These are phyloP conservation scores for Cryptococcus sp. DNA, from an alignment of 1,284 basidiomycete genomes.

Conservation along the genomic window DNA sequence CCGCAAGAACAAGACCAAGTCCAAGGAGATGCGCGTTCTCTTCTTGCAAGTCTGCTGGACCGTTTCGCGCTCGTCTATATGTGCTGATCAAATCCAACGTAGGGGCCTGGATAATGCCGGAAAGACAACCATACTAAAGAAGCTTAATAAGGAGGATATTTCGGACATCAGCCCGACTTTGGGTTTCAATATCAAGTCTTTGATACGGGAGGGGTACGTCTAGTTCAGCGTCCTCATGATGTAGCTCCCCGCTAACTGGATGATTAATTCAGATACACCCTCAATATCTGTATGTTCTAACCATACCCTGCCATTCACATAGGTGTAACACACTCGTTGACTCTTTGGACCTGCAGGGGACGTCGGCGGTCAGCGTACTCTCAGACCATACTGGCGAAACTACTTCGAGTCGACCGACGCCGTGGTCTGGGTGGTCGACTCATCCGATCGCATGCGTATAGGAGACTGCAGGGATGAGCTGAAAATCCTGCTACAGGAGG, in stretches of 20 bases:
- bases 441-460: slow-evolving; percentile 83
- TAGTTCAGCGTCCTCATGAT: slow-evolving; percentile 4
- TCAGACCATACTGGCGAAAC: slow-evolving; percentile 97
- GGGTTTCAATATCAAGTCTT: slow-evolving; percentile 98
- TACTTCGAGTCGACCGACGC: slow-evolving; percentile 99
- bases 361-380: slow-evolving; percentile 91
- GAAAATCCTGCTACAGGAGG: slow-evolving; percentile 78
- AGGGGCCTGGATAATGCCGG: slow-evolving; percentile 99
- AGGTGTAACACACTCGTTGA: background rate
- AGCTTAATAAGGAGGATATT: slow-evolving; percentile 86
- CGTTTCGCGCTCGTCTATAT: background rate
- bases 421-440: slow-evolving; percentile 98
- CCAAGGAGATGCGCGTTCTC: slow-evolving; percentile 91
- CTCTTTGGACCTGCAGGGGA: slow-evolving; percentile 65
- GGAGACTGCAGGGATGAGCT: slow-evolving; percentile 85
- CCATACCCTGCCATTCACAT: background rate
- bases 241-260: background rate
- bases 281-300: slow-evolving; percentile 77
- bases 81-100: slow-evolving; percentile 3
- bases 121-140: slow-evolving; percentile 96
- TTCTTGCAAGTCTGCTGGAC: slow-evolving; percentile 67
- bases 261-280: slow-evolving; percentile 66
- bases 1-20: slow-evolving; percentile 90
- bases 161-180: slow-evolving; percentile 84
- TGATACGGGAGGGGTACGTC: slow-evolving; percentile 79